phyloP scores from a whole-genome alignment of 2,329 filamentous ascomycete genomes.

The Cordyceps cicadae region DNA sequence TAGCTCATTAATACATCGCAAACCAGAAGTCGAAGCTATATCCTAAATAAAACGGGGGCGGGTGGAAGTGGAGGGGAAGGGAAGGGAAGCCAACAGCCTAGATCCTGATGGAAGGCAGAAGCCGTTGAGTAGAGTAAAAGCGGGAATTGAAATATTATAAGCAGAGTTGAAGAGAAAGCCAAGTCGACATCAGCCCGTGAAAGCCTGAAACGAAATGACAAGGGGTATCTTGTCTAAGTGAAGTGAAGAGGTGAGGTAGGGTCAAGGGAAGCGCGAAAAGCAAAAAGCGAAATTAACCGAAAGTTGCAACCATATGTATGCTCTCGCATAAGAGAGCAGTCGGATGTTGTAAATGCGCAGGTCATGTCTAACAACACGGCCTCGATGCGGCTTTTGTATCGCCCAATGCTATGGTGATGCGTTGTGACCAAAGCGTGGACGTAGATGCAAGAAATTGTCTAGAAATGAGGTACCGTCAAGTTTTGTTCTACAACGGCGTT shows the following conservation, averaged over 20 bases:
- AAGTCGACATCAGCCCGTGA: background rate
- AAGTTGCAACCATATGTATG: background rate
- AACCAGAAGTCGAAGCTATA: background rate
- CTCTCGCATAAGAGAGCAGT: background rate
- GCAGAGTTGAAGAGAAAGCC: background rate
- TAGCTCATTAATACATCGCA: conserved; percentile 22
- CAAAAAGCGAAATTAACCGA: background rate
- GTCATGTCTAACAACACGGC: conserved; percentile 1
- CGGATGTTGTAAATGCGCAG: background rate
- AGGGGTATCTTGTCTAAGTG: conserved; percentile 33
- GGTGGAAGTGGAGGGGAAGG: background rate
- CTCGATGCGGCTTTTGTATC: background rate
- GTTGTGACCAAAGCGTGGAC: background rate
- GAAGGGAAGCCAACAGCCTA: background rate
- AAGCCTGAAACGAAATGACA: conserved; percentile 15
- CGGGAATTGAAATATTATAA: conserved; percentile 7
- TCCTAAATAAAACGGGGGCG: background rate
- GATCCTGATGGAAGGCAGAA: background rate
- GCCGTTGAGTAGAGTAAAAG: background rate
- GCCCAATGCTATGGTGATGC: background rate
- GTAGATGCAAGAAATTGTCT: background rate
- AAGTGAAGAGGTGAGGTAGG: conserved; percentile 13
- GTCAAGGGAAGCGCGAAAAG: background rate
- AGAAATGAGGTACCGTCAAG: background rate
- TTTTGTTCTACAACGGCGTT: background rate